A percentile compares a stretch with the other conserved stretches of the same genome.
Conservation (phyloP, 2,329 filamentous ascomycete species). For the Diaporthe sp. region DNA sequence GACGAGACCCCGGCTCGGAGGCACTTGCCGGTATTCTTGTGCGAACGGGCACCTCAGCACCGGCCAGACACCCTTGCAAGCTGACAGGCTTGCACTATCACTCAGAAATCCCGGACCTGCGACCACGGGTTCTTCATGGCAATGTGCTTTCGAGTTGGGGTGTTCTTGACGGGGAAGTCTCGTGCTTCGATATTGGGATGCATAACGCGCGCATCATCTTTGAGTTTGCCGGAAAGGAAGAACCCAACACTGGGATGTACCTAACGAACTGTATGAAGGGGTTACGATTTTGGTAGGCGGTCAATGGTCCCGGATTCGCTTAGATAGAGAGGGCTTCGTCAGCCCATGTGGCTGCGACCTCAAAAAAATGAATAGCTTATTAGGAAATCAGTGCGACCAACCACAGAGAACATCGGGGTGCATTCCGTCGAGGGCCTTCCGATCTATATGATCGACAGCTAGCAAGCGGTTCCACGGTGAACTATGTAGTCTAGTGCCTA, state of each 20-base stretch:
- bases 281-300: not conserved
- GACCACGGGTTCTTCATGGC: not conserved
- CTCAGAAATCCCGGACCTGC: not conserved
- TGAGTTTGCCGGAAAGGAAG: too few species aligned
- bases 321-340: not conserved
- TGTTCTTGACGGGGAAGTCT: not conserved
- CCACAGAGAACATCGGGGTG: not conserved
- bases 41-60: not conserved
- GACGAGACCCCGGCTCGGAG: not conserved
- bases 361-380: not conserved
- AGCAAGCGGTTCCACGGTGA: not conserved
- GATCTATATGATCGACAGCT: not conserved
- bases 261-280: not conserved
- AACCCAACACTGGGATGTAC: not conserved
- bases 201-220: not conserved
- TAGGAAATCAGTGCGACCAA: conserved; percentile 11
- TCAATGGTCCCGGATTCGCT: not conserved
- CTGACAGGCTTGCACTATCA: not conserved
- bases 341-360: not conserved
- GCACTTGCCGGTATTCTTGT: not conserved
- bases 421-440: not conserved
- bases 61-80: not conserved
- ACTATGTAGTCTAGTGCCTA: not conserved
- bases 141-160: not conserved
- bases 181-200: not conserved